Base-by-base conservation (phyloP, 1,284 basidiomycete species). In the Melampsora americana region DNA sequence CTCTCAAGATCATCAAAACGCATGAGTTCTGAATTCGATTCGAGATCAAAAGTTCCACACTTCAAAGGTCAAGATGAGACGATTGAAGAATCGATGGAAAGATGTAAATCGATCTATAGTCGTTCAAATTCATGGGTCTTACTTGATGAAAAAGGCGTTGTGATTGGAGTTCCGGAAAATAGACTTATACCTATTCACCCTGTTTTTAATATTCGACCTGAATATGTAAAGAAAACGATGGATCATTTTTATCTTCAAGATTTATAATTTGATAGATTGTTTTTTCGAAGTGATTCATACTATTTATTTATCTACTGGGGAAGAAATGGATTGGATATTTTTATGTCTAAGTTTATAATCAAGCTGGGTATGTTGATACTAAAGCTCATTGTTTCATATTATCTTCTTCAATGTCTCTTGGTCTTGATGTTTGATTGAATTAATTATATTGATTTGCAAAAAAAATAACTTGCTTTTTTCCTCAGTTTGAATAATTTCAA, bases 171-270 rank as follows among this genome's bases (percentile, higher is more conserved):
- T 4, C 23, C 65, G 7, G 59, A 48, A 23, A 74, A 74, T 61
- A 14, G 44, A 59, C 39, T 74, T 14, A 64, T 74, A 35, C 71
- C 71, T 44, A 53, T 67, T 42, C 71, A 74, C 61, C 71, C 71
- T 1, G 65, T 67, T 18, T 60, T 74, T 20, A 74, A 74, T 26
- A 48, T 74, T 16, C 65, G 59, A 44, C 35, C 39, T 5, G 4
- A 48, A 7, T 62, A 62, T n/a, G 71, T 60, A 20, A 64, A 66
- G 44, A 66, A 67, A 23, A 23, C 65, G 30, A 74, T 74, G 71
- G 65, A 74, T 42, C 35, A 74, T 48, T 74, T 74, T 53, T 74
- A 74, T 46, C 50, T 56, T 42, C 11, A 11, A 7, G 39, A 42
- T 35, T 35, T 35, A 35, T 35, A 35, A 35, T 4, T 9, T 3